Evolutionary conservation across 2,329 filamentous ascomycete species (phyloP).

Genomic region (Dryadomyces sulphureus): DNA sequence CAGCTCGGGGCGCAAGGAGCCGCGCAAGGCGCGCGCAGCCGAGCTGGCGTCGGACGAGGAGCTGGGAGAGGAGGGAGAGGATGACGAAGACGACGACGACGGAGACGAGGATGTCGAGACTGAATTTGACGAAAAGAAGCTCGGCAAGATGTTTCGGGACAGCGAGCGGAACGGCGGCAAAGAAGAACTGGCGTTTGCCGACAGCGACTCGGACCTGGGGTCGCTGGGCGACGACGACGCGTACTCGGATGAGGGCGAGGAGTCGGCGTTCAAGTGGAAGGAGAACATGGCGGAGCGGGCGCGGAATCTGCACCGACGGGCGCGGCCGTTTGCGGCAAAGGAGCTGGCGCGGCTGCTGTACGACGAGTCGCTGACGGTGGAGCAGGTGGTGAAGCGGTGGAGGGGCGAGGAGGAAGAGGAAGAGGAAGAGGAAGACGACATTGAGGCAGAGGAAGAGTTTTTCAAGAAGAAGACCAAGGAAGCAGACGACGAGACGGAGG

Average conservation of each 20-base stretch:
- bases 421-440: conserved; percentile 35
- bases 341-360: conserved; percentile 86
- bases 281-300: conserved; percentile 68
- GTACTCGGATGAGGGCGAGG: conserved; percentile 37
- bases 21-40: conserved; percentile 41
- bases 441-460: conserved; percentile 47
- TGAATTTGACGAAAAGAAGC: conserved; percentile 43
- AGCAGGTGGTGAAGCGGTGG: conserved; percentile 69
- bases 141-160: conserved; percentile 46
- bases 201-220: conserved; percentile 92
- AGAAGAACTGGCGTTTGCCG: conserved; percentile 77
- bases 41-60: conserved; percentile 42
- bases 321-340: conserved; percentile 58
- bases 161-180: conserved; percentile 38
- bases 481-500: conserved; percentile 58
- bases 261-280: conserved; percentile 69
- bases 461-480: conserved; percentile 51
- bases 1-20: conserved; percentile 46
- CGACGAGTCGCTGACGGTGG: conserved; percentile 60
- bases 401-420: conserved; percentile 43
- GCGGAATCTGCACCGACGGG: conserved; percentile 52
- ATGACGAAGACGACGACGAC: conserved; percentile 23
- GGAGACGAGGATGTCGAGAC: conserved; percentile 33
- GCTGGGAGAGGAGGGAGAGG: conserved; percentile 18
- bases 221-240: conserved; percentile 48